Evolutionary conservation across 768 basidiomycete species (phyloP), one percentile per base, ranked within the genome.

Genomic region (Auriscalpium vulgare): DNA sequence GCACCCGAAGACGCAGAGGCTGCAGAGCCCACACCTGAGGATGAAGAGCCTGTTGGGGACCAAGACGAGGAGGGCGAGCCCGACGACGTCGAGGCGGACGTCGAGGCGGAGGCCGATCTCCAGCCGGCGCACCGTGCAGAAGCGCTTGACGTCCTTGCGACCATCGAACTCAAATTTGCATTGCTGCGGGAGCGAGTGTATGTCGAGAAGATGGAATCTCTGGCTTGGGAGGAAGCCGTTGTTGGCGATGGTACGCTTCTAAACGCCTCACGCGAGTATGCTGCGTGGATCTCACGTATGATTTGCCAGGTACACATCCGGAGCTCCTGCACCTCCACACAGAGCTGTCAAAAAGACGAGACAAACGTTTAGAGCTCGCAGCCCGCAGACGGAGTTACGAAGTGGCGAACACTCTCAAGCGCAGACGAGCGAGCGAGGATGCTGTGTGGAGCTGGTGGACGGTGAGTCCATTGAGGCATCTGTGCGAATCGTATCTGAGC

Each of bases 111-210:
- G 54, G 74, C 78, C 10, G 91, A 93, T 58, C 71, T 90, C 53
- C 88, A 90, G 57, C 87, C 87, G 47, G 87, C 86, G 1, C 88
- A 91, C 67, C 79, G 91, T 19, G 85, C 85, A 4, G 93, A 95
- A 64, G 93, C 93, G 0, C 78, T 98, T 56, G 92, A 94, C 56
- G 86, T 87, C 0, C 74, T 97, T 8, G 87, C 95, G 3, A 79
- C 77, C 47, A 95, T 99, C 62, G 95, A 99, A 66, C 82, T 97
- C 71, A 91, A 90, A 65, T 97, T 94, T 69, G 94, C 95, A 0
- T 71, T 88, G 36, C 69, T 97, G 55, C 74, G 95, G 48, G 94
- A 97, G 67, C 77, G 83, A 50, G 76, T 97, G 14, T 97, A 95
- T 68, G 77, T 97, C 17, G 95, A 98, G 72, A 89, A 94, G 68